These are phyloP conservation scores for Cercospora sp. DNA, from an alignment of 2,329 filamentous ascomycete species.

Conservation along the genomic window DNA sequence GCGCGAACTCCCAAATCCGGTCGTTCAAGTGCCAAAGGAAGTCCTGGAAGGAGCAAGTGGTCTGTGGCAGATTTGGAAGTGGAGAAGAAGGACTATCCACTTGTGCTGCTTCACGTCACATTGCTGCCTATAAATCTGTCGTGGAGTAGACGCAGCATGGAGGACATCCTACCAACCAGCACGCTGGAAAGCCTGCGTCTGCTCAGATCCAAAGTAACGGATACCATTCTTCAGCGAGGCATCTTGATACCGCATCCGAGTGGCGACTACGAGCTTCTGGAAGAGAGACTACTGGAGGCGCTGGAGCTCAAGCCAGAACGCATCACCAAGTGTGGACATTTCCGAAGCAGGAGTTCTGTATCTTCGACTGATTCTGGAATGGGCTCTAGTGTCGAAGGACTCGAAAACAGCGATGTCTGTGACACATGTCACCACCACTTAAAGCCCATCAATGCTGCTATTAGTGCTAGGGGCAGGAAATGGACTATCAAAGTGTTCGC, in stretches of 20 bases:
- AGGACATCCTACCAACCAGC: constrained; percentile 53
- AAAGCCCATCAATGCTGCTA: constrained; percentile 39
- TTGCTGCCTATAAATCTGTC: constrained; percentile 68
- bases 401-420: constrained; percentile 30
- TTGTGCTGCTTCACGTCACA: constrained; percentile 77
- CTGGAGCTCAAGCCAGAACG: constrained; percentile 70
- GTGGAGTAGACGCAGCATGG: constrained; percentile 55
- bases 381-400: constrained; percentile 30
- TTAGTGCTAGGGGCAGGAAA: constrained; percentile 50
- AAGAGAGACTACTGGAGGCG: constrained; percentile 74
- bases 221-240: constrained; percentile 71
- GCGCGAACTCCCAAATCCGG: constrained; percentile 50
- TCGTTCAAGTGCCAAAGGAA: constrained; percentile 48
- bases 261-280: constrained; percentile 75
- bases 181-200: constrained; percentile 63
- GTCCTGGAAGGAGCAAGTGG: constrained; percentile 46
- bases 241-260: constrained; percentile 76
- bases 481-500: constrained; percentile 89
- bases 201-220: constrained; percentile 68
- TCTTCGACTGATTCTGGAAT: constrained; percentile 40
- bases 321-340: constrained; percentile 75
- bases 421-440: constrained; percentile 41
- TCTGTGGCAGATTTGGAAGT: constrained; percentile 19
- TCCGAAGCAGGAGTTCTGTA: constrained; percentile 59
- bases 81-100: constrained; percentile 48